These are phyloP conservation scores for Pezicula radicicola DNA, from an alignment of 2,329 filamentous ascomycete species.

Conservation along the genomic window DNA sequence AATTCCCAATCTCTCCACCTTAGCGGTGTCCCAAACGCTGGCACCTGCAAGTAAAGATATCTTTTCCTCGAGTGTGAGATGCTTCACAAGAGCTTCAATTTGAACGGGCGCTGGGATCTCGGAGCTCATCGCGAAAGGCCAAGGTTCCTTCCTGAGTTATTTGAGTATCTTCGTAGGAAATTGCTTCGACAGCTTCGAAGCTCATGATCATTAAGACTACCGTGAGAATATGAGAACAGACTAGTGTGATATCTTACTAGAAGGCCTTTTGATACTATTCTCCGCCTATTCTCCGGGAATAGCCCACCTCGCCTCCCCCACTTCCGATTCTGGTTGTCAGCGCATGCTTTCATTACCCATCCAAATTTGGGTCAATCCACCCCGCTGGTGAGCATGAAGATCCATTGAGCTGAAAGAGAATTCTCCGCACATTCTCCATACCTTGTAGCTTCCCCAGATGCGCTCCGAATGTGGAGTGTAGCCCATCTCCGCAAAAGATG, in stretches of 20 bases:
- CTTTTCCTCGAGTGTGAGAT: conserved; percentile 29
- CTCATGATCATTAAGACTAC: too few species aligned
- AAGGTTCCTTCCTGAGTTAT: too few species aligned
- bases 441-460: background rate
- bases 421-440: background rate
- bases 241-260: background rate
- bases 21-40: conserved; percentile 24
- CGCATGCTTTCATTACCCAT: background rate
- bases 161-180: too few species aligned
- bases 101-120: background rate
- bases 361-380: background rate
- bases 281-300: background rate
- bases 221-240: background rate
- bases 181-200: too few species aligned
- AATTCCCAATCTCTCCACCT: conserved; percentile 23
- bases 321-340: too few species aligned
- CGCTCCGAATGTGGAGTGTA: too few species aligned
- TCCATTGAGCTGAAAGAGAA: background rate
- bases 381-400: background rate
- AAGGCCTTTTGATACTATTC: background rate
- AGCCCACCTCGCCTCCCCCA: background rate
- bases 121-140: too few species aligned
- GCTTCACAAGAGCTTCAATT: conserved; percentile 10
- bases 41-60: conserved; percentile 25
- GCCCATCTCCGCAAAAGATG: too few species aligned